Percentiles rank a stretch among this genome's conserved stretches.
Conservation (phyloP, 2,329 filamentous ascomycete genomes). For the Penicillium hesseltinei region DNA sequence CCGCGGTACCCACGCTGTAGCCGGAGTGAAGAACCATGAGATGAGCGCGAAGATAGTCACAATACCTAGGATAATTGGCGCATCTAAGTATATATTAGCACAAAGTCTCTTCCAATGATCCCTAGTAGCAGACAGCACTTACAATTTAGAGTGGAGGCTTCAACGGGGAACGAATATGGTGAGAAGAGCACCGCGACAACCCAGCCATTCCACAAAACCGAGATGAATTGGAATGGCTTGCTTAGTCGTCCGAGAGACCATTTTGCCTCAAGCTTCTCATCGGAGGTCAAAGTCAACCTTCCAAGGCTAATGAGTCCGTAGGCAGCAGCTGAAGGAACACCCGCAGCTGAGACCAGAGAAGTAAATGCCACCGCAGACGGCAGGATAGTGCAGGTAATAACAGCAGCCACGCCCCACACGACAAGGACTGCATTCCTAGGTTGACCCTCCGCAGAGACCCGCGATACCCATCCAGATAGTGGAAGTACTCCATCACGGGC, state of each 20-base stretch:
- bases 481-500: conserved; percentile 61
- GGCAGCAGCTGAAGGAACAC: conserved; percentile 52
- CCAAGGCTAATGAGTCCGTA: conserved; percentile 54
- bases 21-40: not conserved
- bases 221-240: conserved; percentile 49
- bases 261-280: conserved; percentile 30
- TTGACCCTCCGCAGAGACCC: conserved; percentile 53
- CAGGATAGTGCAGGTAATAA: conserved; percentile 60
- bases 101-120: not conserved
- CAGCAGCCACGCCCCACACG: conserved; percentile 54
- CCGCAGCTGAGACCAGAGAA: conserved; percentile 54
- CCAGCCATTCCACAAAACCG: conserved; percentile 52
- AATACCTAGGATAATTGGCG: not conserved
- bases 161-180: conserved; percentile 47
- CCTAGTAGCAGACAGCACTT: not conserved
- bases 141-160: not conserved
- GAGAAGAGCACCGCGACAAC: conserved; percentile 50
- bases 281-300: conserved; percentile 48
- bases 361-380: conserved; percentile 56
- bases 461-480: conserved; percentile 58
- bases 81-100: not conserved
- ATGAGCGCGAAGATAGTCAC: not conserved
- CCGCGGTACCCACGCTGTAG: not conserved
- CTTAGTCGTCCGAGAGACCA: conserved; percentile 50
- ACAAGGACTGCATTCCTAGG: conserved; percentile 60